phyloP scores from a whole-genome alignment of 2,329 filamentous ascomycete species.

The Fusarium protoensiforme region DNA sequence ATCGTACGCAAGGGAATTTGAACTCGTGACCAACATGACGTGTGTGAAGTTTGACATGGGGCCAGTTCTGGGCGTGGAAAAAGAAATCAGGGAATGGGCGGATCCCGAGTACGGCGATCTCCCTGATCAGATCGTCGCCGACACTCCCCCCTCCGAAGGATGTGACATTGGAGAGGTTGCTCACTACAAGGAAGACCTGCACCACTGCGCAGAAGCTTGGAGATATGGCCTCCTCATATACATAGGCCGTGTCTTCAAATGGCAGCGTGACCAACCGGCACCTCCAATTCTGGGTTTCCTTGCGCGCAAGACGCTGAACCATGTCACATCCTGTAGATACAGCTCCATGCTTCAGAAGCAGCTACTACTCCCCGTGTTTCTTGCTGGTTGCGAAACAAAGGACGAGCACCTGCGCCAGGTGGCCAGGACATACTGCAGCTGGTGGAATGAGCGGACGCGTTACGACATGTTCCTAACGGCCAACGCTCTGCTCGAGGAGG shows the following conservation, averaged over 20 bases:
- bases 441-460: constrained; percentile 46
- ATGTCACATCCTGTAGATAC: constrained; percentile 35
- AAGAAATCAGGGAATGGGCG: constrained; percentile 32
- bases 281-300: constrained; percentile 30
- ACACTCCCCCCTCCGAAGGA: neutral
- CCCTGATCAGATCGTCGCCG: neutral
- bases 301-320: constrained; percentile 42
- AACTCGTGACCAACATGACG: constrained; percentile 43
- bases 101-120: constrained; percentile 16
- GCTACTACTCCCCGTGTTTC: constrained; percentile 49
- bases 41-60: constrained; percentile 45
- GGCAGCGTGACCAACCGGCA: constrained; percentile 17
- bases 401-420: constrained; percentile 37
- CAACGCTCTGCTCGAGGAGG: constrained; percentile 28
- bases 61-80: constrained; percentile 29
- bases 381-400: constrained; percentile 46
- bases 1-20: constrained; percentile 44
- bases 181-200: constrained; percentile 40
- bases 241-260: constrained; percentile 45
- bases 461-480: constrained; percentile 47
- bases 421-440: constrained; percentile 43
- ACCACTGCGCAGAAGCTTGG: constrained; percentile 51
- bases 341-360: constrained; percentile 49
- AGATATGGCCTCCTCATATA: constrained; percentile 47
- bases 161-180: constrained; percentile 3